Evolutionary conservation across 169 alveolate species (phyloP), one percentile per base, ranked within the genome.

Genomic region (Plasmodium blacklocki): DNA sequence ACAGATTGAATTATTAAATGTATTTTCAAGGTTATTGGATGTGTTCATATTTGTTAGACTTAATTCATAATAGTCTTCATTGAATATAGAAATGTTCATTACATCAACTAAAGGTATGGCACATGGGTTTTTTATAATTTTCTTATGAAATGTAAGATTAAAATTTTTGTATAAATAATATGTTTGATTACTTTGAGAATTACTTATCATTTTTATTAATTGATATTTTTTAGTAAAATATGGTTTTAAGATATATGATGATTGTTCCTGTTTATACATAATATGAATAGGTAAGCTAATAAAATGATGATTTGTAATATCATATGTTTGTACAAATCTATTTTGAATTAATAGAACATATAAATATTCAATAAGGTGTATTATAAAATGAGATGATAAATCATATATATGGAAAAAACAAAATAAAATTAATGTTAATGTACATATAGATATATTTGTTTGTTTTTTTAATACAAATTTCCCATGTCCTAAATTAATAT

Each of bases 401-500:
- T 86, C 92, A 15, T 86, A 72, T 50, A 86, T 72, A 47, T 86
- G 92, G 32, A 72, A 86, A 67, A 72, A 86, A 12, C 76, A 72
- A 59, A 86, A 86, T 29, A 72, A 8, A 14, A 86, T 86, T 59
- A 86, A 63, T 14, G 92, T 59, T 8, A 86, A 58, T 70, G 76
- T 72, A 29, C 88, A 59, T 62, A 67, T 72, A 11, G 92, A 59
- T 14, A 86, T 14, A 72, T 71, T 50, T 59, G 66, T 86, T 26
- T 86, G 59, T 49, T 64, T 86, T 86, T 86, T 86, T 63, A 86
- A 67, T 2, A 86, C 60, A 72, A 49, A 86, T 59, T 86, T 86
- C 14, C 92, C 92, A 62, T 70, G 63, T 64, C 92, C 92, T 86
- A 86, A 73, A 39, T 86, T 86, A n/a, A 86, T 72, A 21, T 86